Evolutionary conservation across 768 basidiomycete genomes (phyloP), one percentile per base, ranked within the genome.

Genomic region (Tricholoma flavovirens): DNA sequence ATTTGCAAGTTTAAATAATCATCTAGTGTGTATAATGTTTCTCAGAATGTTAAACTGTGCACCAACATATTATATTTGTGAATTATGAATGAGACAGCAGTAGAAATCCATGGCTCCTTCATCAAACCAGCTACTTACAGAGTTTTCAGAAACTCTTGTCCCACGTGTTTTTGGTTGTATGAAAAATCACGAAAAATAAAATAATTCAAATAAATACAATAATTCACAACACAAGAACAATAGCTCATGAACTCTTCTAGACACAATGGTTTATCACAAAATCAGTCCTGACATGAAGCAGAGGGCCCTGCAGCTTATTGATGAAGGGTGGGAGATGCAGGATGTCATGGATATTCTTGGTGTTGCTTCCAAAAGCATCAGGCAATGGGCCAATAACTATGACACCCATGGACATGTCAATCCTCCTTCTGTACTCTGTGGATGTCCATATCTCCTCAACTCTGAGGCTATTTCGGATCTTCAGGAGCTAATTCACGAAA

Each of bases 311-410:
- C 50, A 61, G 50, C 54, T 59, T n/a, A 40, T 58, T 35, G 40
- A 48, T n/a, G 48, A 59, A 22, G 57, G 57, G 32, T 61, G 60
- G 57, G 52, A 58, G 32, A 50, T 59, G 15, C 36, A 38, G 14
- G 50, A 43, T 24, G 38, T 61, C 24, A 54, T 50, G 5, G 40
- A 56, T 12, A 15, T 43, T 9, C 54, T 49, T 24, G 46, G 51
- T 5, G 21, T 53, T n/a, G 33, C 33, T 17, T 21, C 24, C 14
- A 57, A 49, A 30, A 53, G 52, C 45, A 53, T 53, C 33, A 12
- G 33, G 15, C 32, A 35, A 32, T 57, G 43, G 43, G 9, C 14
- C 17, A 22, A 52, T 21, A 60, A 60, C 43, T 60, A 42, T 24
- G 53, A 60, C 15, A 49, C 38, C 4, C 36, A 56, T 24, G 56